Evolutionary conservation across 257 asterid genomes (phyloP).

Genomic region (Lithospermum erythrorhizon): DNA sequence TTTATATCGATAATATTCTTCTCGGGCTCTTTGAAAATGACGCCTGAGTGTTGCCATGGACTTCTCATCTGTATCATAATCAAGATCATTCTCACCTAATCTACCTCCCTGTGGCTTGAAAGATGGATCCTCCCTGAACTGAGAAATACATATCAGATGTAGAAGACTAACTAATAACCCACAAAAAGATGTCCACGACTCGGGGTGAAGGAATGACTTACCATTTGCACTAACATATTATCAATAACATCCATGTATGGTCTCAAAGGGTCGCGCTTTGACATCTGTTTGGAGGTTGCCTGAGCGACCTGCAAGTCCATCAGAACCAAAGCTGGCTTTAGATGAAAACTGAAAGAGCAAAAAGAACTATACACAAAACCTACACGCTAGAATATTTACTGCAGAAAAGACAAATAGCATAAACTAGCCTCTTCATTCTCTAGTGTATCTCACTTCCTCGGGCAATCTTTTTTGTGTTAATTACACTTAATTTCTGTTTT

Average conservation of each 20-base stretch:
- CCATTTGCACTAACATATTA: constrained; percentile 89
- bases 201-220: constrained; percentile 26
- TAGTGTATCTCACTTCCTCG: no score
- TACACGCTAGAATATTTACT: not conserved
- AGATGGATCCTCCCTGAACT: constrained; percentile 91
- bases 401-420: not conserved
- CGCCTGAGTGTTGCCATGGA: constrained; percentile 98
- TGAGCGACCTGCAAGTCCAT: constrained; percentile 68
- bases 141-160: constrained; percentile 16
- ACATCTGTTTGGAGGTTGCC: constrained; percentile 97
- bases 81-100: constrained; percentile 97
- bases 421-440: not conserved
- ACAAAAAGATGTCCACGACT: constrained; percentile 10
- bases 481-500: no score
- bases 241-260: constrained; percentile 87
- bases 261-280: constrained; percentile 93
- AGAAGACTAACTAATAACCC: constrained; percentile 8
- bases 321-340: constrained; percentile 12
- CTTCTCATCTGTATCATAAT: constrained; percentile 95
- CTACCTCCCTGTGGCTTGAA: constrained; percentile 98
- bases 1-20: constrained; percentile 89
- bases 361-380: not conserved
- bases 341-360: not conserved
- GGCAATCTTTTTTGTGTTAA: no score
- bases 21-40: constrained; percentile 87